A percentile compares a stretch with the other conserved stretches of the same genome.
Evolutionary conservation across 768 basidiomycete genomes (phyloP).

Genomic region (Auriscalpium orientale): DNA sequence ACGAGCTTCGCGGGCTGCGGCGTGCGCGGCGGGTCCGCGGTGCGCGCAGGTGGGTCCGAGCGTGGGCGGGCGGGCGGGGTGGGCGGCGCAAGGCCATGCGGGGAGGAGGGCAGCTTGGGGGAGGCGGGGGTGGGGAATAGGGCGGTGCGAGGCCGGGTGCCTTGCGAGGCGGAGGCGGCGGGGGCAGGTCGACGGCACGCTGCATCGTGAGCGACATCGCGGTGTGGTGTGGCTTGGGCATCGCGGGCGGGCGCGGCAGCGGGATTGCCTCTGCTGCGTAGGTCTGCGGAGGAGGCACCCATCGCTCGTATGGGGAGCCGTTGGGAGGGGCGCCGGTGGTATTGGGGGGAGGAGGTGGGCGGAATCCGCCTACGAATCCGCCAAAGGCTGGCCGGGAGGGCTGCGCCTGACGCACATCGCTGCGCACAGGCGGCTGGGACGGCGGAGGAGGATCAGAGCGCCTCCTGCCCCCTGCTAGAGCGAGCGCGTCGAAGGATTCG

Average conservation of each 20-base stretch:
- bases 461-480: slow-evolving; percentile 19
- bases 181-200: slow-evolving; percentile 21
- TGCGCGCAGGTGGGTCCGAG: background rate
- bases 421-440: background rate
- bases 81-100: slow-evolving; percentile 5
- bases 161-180: background rate
- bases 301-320: background rate
- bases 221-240: slow-evolving; percentile 30
- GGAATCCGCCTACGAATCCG: slow-evolving; percentile 47
- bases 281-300: slow-evolving; percentile 1
- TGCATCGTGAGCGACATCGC: slow-evolving; percentile 29
- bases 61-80: slow-evolving; percentile 29
- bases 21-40: slow-evolving; percentile 1
- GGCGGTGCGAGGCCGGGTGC: slow-evolving; percentile 7
- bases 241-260: slow-evolving; percentile 20
- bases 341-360: slow-evolving; percentile 12
- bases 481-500: slow-evolving; percentile 26
- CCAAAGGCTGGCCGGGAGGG: background rate
- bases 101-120: background rate
- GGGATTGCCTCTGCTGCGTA: slow-evolving; percentile 21
- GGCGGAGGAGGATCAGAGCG: background rate
- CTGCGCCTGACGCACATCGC: background rate
- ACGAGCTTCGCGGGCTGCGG: slow-evolving; percentile 4
- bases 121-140: slow-evolving; percentile 16
- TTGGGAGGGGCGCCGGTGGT: background rate